Percentiles rank a stretch among this genome's conserved stretches.
phyloP scores from a whole-genome alignment of 2,329 filamentous ascomycete genomes.

The Arthroderma sp. region DNA sequence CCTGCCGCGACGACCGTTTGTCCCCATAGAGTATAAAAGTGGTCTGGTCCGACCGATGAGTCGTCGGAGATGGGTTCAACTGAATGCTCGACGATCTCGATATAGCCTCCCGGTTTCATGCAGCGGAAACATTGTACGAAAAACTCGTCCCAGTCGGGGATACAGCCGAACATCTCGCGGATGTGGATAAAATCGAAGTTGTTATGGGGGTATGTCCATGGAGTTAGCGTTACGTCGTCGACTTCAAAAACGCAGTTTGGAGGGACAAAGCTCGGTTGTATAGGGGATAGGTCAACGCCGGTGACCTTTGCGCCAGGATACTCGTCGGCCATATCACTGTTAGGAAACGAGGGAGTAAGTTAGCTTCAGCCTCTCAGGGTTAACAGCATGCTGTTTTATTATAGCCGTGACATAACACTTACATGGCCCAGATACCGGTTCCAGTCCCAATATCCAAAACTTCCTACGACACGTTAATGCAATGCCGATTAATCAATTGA shows the following conservation, averaged over 20 bases:
- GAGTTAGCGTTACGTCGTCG: constrained; percentile 29
- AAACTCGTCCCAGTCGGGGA: constrained; percentile 35
- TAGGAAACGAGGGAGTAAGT: too few relatives aligned
- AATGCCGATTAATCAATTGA: background rate
- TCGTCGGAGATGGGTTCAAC: constrained; percentile 16
- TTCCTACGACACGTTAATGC: background rate
- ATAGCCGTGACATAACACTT: background rate
- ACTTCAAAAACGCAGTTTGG: constrained; percentile 36
- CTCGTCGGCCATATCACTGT: constrained; percentile 21
- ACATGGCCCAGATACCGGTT: constrained; percentile 6
- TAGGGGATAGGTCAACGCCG: constrained; percentile 37
- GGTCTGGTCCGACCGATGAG: constrained; percentile 6
- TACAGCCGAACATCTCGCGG: constrained; percentile 33
- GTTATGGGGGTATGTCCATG: constrained; percentile 28
- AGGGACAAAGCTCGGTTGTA: constrained; percentile 35
- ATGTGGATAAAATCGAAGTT: constrained; percentile 35
- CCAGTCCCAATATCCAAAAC: constrained; percentile 7
- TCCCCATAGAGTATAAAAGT: constrained; percentile 13
- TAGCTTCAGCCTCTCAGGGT: too few relatives aligned
- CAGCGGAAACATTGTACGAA: constrained; percentile 23
- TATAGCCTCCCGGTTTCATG: constrained; percentile 24
- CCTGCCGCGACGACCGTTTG: constrained; percentile 12
- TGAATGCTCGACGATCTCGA: constrained; percentile 23
- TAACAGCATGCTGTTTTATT: too few relatives aligned
- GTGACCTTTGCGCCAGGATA: constrained; percentile 29